Conservation (phyloP, 495 filamentous ascomycete species). For the Annulohypoxylon maeteangense region DNA sequence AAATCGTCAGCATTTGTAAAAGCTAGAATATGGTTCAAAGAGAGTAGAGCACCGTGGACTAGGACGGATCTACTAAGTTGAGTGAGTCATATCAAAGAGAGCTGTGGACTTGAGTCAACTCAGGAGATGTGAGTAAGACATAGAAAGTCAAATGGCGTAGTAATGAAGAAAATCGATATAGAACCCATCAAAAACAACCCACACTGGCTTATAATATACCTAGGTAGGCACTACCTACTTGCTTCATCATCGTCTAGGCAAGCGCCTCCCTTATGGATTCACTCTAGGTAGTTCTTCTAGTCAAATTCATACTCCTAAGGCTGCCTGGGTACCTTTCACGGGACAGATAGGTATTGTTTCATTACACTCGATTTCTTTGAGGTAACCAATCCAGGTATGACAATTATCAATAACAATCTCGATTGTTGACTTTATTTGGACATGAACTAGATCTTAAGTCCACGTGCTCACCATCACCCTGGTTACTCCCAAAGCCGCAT, state of each 20-base stretch:
- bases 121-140: neutral
- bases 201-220: no score
- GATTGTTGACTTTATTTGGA: neutral
- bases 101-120: neutral
- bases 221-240: neutral
- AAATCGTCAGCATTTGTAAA: no score
- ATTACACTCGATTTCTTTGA: no score
- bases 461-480: neutral
- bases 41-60: neutral
- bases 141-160: neutral
- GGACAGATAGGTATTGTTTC: no score
- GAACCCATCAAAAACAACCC: neutral
- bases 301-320: no score
- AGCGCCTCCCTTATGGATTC: no score
- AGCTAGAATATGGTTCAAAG: no score
- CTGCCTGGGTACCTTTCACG: no score
- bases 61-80: neutral
- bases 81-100: neutral
- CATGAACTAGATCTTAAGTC: neutral
- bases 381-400: no score
- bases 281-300: no score
- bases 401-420: neutral
- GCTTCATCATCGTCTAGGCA: no score
- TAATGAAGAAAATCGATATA: neutral
- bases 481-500: neutral